Base-by-base conservation (phyloP, 768 basidiomycete genomes). In the Dendrothele bispora region DNA sequence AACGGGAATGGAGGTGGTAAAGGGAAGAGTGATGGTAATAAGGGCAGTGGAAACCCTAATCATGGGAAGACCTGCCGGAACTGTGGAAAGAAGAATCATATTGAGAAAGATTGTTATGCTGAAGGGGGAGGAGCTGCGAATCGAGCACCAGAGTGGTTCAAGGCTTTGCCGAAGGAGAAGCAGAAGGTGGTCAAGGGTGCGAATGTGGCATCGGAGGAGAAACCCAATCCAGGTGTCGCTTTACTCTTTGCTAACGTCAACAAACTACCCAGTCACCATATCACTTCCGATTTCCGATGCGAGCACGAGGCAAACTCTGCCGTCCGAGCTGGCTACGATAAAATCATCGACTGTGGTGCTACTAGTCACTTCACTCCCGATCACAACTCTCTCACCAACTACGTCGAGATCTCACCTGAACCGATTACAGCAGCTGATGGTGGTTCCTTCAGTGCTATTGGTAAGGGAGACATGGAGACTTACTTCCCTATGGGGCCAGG, bases 291-390 rank as follows among this genome's bases (percentile, higher is more conserved):
- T 21, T 52, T 55, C 27, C 5, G 8, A 14, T 21, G 24, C 2
- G 6, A 15, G 3, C 26, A 40, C 1, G 24, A 25, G 0, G 47
- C 47, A 10, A 40, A 26, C 3, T 25, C 39, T 29, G 39, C 47
- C 25, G 29, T 24, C 7, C 18, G n/a, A 5, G 24, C 30, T 7
- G 38, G 18, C 14, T 49, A 29, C 8, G 46, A 43, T 21, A 45
- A 52, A 39, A 61, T 61, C 18, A 51, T 62, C 20, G 63, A 72
- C 53, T 63, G 65, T 43, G 65, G 71, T 26, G 61, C 67, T 7
- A 64, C 51, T 8, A 53, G 51, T 17, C 68, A 71, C 40, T 67
- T 71, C 55, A 59, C 64, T 4, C 67, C 65, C 1, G 53, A 63
- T 39, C 45, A 56, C 7, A 21, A 52, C 15, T 46, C 51, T 17